These are phyloP conservation scores for Murraya koenigii DNA, from an alignment of 345 rosid genomes.

Conservation along the genomic window DNA sequence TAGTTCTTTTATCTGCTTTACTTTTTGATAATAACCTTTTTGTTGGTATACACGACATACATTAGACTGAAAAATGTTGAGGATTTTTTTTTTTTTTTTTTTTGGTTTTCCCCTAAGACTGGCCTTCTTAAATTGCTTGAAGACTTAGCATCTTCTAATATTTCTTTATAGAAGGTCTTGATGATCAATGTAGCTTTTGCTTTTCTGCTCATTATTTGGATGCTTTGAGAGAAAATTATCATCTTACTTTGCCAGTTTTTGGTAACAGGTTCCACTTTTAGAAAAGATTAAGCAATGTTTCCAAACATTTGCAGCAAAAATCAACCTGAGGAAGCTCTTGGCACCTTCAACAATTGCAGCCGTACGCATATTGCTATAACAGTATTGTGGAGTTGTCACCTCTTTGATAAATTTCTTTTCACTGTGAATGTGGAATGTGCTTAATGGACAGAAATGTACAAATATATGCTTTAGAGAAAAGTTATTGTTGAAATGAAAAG, in stretches of 20 bases:
- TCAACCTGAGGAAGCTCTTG: constrained; percentile 16
- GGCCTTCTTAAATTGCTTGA: background rate
- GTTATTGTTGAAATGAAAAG: background rate
- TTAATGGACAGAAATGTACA: background rate
- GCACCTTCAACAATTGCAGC: constrained; percentile 30
- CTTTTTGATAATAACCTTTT: background rate
- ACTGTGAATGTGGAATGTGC: background rate
- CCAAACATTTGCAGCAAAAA: constrained; percentile 2
- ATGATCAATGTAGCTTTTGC: background rate
- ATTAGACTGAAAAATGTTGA: background rate
- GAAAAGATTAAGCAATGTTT: background rate
- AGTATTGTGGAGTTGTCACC: background rate
- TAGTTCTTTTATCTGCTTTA: background rate
- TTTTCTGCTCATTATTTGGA: background rate
- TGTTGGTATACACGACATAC: background rate
- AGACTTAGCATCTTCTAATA: background rate
- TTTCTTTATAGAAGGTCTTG: background rate
- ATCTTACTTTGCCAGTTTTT: constrained; percentile 2
- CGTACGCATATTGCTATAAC: constrained; percentile 10
- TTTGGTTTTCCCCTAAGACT: background rate
- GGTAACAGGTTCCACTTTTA: background rate
- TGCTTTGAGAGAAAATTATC: background rate
- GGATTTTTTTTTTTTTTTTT: too few relatives aligned
- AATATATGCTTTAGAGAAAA: too few relatives aligned
- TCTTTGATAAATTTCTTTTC: background rate